Percentiles rank a stretch among this genome's conserved stretches.
These are phyloP conservation scores for Yamadazyma dushanensis DNA, from an alignment of 1,139 yeast species.

Conservation along the genomic window DNA sequence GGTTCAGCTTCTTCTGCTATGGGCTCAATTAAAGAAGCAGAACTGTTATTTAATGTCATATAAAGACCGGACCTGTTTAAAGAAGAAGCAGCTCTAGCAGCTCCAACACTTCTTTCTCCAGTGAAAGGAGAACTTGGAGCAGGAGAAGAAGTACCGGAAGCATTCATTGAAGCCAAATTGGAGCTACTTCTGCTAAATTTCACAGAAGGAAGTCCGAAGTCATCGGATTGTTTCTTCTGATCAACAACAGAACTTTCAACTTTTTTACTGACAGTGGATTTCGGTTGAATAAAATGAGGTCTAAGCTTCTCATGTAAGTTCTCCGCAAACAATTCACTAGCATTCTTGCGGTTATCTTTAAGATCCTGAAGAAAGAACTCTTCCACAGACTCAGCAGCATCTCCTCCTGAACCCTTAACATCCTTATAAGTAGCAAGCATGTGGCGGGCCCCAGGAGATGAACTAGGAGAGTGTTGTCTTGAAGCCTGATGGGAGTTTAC, in stretches of 20 bases:
- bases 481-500: conserved; percentile 17
- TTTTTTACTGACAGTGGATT: conserved; percentile 30
- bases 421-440: background rate
- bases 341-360: conserved; percentile 6
- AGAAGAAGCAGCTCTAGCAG: conserved; percentile 15
- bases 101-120: background rate
- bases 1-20: conserved; percentile 20
- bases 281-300: conserved; percentile 51
- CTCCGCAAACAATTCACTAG: conserved; percentile 16
- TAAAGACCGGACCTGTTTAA: conserved; percentile 22
- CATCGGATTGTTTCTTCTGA: conserved; percentile 29
- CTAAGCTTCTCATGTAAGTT: conserved; percentile 14
- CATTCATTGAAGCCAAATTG: conserved; percentile 21
- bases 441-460: conserved; percentile 14
- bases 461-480: conserved; percentile 17
- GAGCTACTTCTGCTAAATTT: conserved; percentile 41
- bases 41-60: conserved; percentile 28
- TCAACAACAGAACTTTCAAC: conserved; percentile 50
- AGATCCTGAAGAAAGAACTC: conserved; percentile 30
- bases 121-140: background rate
- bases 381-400: conserved; percentile 22
- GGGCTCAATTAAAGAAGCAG: conserved; percentile 29
- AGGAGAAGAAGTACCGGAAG: conserved; percentile 3
- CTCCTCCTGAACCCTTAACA: conserved; percentile 9
- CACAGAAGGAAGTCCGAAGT: conserved; percentile 39